Evolutionary conservation across 345 rosid species (phyloP).

Genomic region (Melastoma malabathricum): DNA sequence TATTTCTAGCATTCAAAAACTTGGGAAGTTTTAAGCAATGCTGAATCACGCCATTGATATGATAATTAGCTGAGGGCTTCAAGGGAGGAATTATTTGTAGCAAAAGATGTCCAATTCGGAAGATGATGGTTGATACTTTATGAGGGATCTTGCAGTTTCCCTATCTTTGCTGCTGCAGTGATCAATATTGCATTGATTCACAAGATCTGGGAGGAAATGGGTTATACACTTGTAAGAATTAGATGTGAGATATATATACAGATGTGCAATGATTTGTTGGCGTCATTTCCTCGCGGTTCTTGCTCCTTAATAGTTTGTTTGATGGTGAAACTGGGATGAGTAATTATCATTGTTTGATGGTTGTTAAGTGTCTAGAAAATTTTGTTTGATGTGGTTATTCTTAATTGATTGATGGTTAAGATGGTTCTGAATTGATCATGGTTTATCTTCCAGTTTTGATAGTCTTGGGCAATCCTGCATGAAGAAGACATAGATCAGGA

Average conservation of each 20-base stretch:
- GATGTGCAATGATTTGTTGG: conserved; percentile 30
- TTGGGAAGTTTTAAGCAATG: conserved; percentile 57
- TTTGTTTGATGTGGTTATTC: too few species aligned
- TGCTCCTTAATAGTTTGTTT: conserved; percentile 60
- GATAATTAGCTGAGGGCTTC: conserved; percentile 42
- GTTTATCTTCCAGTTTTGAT: too few species aligned
- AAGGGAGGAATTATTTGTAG: conserved; percentile 27
- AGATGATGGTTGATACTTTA: conserved; percentile 47
- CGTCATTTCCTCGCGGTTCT: conserved; percentile 81
- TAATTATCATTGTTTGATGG: conserved; percentile 1
- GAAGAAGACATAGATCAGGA: too few species aligned
- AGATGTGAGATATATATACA: conserved; percentile 16
- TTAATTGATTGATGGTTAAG: too few species aligned
- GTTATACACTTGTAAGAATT: conserved; percentile 39
- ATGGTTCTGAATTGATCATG: too few species aligned
- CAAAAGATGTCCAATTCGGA: conserved; percentile 51
- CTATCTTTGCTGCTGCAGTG: conserved; percentile 74
- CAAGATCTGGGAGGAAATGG: conserved; percentile 54
- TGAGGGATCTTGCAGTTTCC: conserved; percentile 33
- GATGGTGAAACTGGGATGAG: conserved; percentile 23
- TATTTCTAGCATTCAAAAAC: conserved; percentile 48
- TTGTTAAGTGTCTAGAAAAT: too few species aligned
- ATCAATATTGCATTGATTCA: conserved; percentile 58
- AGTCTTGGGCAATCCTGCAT: too few species aligned
- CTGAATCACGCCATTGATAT: conserved; percentile 37